A percentile compares a stretch with the other conserved stretches of the same genome.
Conservation (phyloP, 257 asterid genomes). For the Cynanchum wilfordii region DNA sequence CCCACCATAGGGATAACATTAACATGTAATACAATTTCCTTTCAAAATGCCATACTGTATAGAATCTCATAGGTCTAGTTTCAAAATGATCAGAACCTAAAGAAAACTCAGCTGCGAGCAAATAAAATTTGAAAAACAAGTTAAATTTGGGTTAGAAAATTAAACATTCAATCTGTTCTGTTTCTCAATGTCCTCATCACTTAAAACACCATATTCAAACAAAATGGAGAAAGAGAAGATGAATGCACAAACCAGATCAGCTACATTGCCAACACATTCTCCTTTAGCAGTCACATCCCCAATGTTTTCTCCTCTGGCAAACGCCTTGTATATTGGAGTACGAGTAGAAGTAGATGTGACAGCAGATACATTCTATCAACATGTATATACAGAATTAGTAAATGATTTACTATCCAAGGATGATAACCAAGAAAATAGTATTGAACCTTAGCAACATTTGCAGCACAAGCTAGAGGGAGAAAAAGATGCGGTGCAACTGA, state of each 20-base stretch:
- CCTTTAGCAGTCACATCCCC: conserved; percentile 99
- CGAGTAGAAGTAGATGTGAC: conserved; percentile 98
- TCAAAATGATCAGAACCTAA: neutral
- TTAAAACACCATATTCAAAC: neutral
- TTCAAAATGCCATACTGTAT: neutral
- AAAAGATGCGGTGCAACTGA: conserved; percentile 82
- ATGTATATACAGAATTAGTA: conserved; percentile 19
- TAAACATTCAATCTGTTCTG: neutral
- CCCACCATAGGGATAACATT: neutral
- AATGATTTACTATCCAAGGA: neutral
- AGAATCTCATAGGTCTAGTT: neutral
- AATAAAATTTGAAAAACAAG: neutral
- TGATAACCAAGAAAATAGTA: neutral
- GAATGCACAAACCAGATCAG: conserved; percentile 74
- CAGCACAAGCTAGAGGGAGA: conserved; percentile 98
- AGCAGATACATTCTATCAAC: conserved; percentile 77
- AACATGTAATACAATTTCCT: neutral
- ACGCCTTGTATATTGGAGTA: conserved; percentile 96
- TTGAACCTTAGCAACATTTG: conserved; percentile 90
- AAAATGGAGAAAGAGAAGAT: neutral
- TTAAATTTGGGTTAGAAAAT: neutral
- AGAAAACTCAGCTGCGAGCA: neutral
- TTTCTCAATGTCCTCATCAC: neutral
- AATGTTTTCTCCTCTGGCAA: conserved; percentile 97
- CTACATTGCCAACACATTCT: conserved; percentile 90